A percentile compares a stretch with the other conserved stretches of the same genome.
phyloP scores from a whole-genome alignment of 2,329 filamentous ascomycete genomes.

The Amauroascus niger region DNA sequence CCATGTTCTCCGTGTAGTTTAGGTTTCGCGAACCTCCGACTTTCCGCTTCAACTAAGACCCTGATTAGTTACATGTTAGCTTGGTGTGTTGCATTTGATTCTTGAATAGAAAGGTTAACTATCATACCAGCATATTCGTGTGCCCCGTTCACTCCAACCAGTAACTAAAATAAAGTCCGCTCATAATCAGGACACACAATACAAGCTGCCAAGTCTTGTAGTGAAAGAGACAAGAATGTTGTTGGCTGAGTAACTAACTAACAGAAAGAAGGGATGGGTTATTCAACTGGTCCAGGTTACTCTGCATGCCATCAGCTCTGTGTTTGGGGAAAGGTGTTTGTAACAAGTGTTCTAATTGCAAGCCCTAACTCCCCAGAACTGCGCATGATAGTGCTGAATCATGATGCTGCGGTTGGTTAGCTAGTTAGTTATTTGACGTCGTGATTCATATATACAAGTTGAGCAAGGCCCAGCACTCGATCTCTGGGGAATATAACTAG shows the following conservation, averaged over 20 bases:
- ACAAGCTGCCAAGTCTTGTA: not conserved
- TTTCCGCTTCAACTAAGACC: too few species aligned
- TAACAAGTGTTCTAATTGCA: not conserved
- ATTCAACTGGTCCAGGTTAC: not conserved
- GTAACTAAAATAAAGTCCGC: not conserved
- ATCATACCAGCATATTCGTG: not conserved
- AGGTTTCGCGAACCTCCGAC: not conserved
- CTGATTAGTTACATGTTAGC: not conserved
- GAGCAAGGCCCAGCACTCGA: not conserved
- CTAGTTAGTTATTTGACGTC: not conserved
- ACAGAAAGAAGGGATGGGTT: not conserved
- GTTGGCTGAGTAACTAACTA: not conserved
- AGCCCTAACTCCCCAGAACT: not conserved
- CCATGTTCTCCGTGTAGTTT: not conserved
- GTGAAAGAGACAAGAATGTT: not conserved
- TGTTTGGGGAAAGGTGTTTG: too few species aligned
- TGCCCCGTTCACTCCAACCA: not conserved
- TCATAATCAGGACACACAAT: not conserved
- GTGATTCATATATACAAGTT: not conserved
- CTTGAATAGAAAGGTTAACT: not conserved
- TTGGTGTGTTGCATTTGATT: not conserved
- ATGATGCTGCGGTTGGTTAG: not conserved
- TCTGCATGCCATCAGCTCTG: not conserved
- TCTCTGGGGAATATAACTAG: not conserved
- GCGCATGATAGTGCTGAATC: not conserved